Conservation (phyloP, 768 basidiomycete species). For the Mycena belliarum region DNA sequence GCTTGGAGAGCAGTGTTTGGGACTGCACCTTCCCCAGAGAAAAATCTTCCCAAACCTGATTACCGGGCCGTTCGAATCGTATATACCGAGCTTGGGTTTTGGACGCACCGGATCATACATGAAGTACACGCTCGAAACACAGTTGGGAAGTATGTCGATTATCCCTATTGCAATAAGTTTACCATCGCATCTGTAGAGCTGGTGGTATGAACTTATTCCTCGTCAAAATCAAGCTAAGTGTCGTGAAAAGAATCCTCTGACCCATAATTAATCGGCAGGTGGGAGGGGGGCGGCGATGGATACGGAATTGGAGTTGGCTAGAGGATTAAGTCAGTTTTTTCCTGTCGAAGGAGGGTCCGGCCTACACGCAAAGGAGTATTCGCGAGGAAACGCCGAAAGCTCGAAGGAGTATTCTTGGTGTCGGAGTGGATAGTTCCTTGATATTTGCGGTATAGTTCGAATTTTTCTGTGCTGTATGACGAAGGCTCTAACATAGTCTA, state of each 20-base stretch:
- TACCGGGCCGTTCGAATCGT: background rate
- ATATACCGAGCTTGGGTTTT: no score
- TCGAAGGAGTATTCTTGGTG: slow-evolving; percentile 41
- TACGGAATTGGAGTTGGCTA: slow-evolving; percentile 69
- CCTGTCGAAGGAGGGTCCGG: background rate
- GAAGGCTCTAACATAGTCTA: slow-evolving; percentile 80
- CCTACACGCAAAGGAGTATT: slow-evolving; percentile 72
- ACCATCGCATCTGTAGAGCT: slow-evolving; percentile 81
- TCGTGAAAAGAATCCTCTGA: background rate
- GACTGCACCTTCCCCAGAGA: slow-evolving; percentile 74
- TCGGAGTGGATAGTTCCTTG: slow-evolving; percentile 82
- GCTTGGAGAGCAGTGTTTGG: background rate
- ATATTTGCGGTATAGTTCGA: slow-evolving; percentile 72
- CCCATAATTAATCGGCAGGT: slow-evolving; percentile 80
- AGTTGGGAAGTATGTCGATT: slow-evolving; percentile 84
- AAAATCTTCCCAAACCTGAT: slow-evolving; percentile 61
- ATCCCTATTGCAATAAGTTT: slow-evolving; percentile 84
- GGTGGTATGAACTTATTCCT: slow-evolving; percentile 45
- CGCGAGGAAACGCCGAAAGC: slow-evolving; percentile 78
- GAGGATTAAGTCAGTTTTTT: background rate
- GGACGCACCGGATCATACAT: slow-evolving; percentile 60
- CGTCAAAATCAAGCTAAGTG: background rate
- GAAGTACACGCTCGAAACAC: slow-evolving; percentile 86
- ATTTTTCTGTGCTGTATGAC: slow-evolving; percentile 80
- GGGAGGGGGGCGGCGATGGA: slow-evolving; percentile 41